These are phyloP conservation scores for Wickerhamomyces rabaulensis DNA, from an alignment of 805 yeast species.

Conservation along the genomic window DNA sequence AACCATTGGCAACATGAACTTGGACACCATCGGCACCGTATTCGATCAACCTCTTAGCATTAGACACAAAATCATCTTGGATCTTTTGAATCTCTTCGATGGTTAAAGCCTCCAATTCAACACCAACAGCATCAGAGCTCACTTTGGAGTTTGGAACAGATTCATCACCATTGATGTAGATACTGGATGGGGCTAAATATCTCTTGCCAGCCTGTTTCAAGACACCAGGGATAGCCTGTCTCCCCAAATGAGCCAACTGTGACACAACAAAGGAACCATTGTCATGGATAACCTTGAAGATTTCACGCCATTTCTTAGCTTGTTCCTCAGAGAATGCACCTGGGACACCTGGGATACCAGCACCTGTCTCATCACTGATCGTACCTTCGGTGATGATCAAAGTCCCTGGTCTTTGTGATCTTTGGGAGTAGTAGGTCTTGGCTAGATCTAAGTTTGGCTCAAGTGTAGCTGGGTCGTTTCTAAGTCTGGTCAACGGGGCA, in stretches of 20 bases:
- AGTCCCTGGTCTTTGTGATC: conserved; percentile 53
- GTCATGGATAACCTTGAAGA: conserved; percentile 42
- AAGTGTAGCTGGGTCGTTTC: conserved; percentile 28
- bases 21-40: conserved; percentile 54
- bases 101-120: conserved; percentile 17
- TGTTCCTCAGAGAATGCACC: conserved; percentile 45
- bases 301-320: conserved; percentile 39
- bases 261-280: conserved; percentile 37
- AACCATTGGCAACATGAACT: conserved; percentile 65
- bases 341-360: conserved; percentile 37
- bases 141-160: conserved; percentile 15
- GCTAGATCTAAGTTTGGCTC: conserved; percentile 39
- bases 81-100: conserved; percentile 30
- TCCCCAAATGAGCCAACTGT: conserved; percentile 46
- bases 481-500: conserved; percentile 44
- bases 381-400: conserved; percentile 56
- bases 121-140: conserved; percentile 27
- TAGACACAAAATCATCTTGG: conserved; percentile 33
- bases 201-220: conserved; percentile 30
- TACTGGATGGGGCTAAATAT: conserved; percentile 31
- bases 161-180: conserved; percentile 17
- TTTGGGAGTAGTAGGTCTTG: conserved; percentile 45
- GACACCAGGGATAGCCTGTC: conserved; percentile 25
- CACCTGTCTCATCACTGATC: conserved; percentile 32
- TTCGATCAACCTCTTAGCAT: conserved; percentile 34